Base-by-base conservation (phyloP, 2,329 filamentous ascomycete species). In the Ilyonectria sp. region DNA sequence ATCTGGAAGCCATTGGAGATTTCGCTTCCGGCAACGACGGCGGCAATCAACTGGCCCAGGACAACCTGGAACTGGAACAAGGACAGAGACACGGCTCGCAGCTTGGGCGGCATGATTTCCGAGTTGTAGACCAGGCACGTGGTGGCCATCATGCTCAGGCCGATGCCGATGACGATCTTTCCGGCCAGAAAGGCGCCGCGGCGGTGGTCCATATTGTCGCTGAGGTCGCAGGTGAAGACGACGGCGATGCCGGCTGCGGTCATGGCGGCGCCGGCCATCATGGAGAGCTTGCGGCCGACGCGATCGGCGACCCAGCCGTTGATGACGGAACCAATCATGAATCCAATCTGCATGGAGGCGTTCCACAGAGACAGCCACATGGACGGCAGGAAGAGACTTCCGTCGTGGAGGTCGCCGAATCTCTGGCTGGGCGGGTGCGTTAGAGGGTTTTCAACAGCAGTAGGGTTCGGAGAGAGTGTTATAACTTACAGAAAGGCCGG, bases 1-100 rank as follows among this genome's bases (percentile, higher is more conserved):
- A 17, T 52, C 13, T 56, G 40, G 1, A 59, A 31, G 52, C 29
- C 52, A 17, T 35, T n/a, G 21, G 50, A 8, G 23, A 59, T 52
- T 5, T 59, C 29, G 29, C 46, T 44, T 6, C 35, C 23, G 5
- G 58, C 31, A 7, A 50, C 29, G n/a, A 37, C 49, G 19, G 55
- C 49, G 7, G 54, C 61, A 1, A 64, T n/a, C n/a, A 64, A 26
- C 11, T 64, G 55, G 4, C 61, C 61, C 5, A 64, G 26, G 3
- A 64, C 23, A 8, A 33, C 33, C 29, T 52, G 57, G n/a, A 37
- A 50, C 23, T 46, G 61, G 4, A 59, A 52, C 31, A 64, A 23
- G n/a, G 54, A 46, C 46, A 64, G 37, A 15, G 47, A 29, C 10
- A 46, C 31, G 37, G 47, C 62, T 60, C 56, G 40, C 2, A 65